Evolutionary conservation across 106 monocot species (phyloP), one percentile per base, ranked within the genome.

Genomic region (Dendrobium chrysotoxum): DNA sequence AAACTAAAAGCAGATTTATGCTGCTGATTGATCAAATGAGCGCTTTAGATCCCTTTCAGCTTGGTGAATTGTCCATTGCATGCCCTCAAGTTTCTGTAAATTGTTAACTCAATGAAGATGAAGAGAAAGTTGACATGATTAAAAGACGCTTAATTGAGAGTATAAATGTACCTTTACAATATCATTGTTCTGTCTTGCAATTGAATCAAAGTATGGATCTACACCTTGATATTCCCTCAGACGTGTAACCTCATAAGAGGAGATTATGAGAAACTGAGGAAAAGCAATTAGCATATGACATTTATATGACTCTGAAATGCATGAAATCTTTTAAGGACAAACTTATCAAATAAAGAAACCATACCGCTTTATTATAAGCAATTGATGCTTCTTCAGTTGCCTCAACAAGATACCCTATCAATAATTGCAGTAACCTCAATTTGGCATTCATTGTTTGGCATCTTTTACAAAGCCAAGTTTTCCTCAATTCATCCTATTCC

Each of bases 361-460:
- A 85, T 91, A 98, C 98, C 58, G 91, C 98, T 88, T 95, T 95
- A 64, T 93, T 99, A 71, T 95, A 95, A 75, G 92, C 88, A 81
- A 91, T 83, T 8, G 98, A 91, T 83, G 98, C 92, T 83, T 99
- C 98, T 86, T 95, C 89, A 75, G 91, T 99, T 70, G 98, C 95
- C 80, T 99, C 98, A 53, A 91, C 25, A 81, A 99, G 98, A 87
- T 88, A 88, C 90, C 80, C 96, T 96, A 79, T 50, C 28, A 85
- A 7, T 30, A 81, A 46, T 75, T 75, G 16, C 7, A 75, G 25
- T 23, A 68, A 99, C 98, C 98, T 89, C 82, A 99, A 85, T 86
- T 99, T 99, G 80, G 92, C 95, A 89, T 91, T 92, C 91, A 99
- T 92, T 75, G 98, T 95, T 83, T 95, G n/a, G n/a, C n/a, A n/a